Base-by-base conservation (phyloP, 2,329 filamentous ascomycete genomes). In the Sclerotinia nivalis region DNA sequence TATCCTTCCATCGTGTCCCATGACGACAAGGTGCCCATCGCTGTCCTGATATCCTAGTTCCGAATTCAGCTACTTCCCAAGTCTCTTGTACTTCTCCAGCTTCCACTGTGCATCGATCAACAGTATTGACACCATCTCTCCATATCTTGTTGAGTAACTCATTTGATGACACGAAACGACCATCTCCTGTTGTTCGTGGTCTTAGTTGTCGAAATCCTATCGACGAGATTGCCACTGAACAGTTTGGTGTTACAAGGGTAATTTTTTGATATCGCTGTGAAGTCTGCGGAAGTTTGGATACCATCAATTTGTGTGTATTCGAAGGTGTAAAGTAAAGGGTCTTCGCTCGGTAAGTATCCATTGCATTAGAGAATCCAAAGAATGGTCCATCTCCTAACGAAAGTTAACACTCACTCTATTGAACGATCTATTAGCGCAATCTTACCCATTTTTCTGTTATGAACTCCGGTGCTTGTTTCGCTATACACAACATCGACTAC, bases 291-390 rank as follows among this genome's bases (percentile, higher is more conserved):
- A 71, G 72, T 43, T 61, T 70, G 40, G 72, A 52, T 54, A 72
- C n/a, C 28, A 72, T 59, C 34, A 47, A 43, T 12, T 54, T 69
- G 20, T 56, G 55, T 8, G n/a, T 71, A 13, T 65, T 55, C 13
- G 72, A 73, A 20, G 70, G 70, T 6, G 62, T 34, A 15, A 74
- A 66, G n/a, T 28, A 66, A 12, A 73, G 64, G 25, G 62, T 67
- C 43, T 71, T 66, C 20, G 71, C 60, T 70, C 74, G 66, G 52
- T 75, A 75, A 43, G 73, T 74, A 47, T 75, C 74, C 74, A 73
- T 75, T 18, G 74, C 73, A 69, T 75, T 75, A n/a, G 73, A 75
- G 25, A 75, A 73, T 9, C 75, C 49, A 47, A 75, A 75, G 54
- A 74, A 75, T 31, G 74, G 73, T 15, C 73, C 73, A 59, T 75